phyloP scores from a whole-genome alignment of 345 rosid species.

The Euphorbia lathyris region DNA sequence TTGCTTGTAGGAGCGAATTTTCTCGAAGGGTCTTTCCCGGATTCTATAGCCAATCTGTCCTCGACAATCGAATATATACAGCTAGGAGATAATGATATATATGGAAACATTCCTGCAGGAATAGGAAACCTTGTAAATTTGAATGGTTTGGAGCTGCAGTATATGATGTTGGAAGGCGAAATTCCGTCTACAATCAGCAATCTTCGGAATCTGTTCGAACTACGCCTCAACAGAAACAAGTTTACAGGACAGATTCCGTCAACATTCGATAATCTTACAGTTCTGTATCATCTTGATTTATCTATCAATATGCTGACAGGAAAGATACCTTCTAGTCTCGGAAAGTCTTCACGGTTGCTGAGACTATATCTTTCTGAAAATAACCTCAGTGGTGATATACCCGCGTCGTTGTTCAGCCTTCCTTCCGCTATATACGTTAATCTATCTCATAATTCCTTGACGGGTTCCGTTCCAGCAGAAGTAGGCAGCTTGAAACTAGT shows the following conservation, averaged over 20 bases:
- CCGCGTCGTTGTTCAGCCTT: constrained; percentile 17
- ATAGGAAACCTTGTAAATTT: constrained; percentile 22
- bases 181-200: constrained; percentile 8
- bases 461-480: constrained; percentile 8
- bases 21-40: constrained; percentile 16
- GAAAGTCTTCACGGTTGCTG: constrained; percentile 9
- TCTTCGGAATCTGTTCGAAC: neutral
- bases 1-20: neutral
- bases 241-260: constrained; percentile 18
- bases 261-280: constrained; percentile 16
- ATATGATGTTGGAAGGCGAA: neutral
- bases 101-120: constrained; percentile 22
- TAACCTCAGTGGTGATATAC: constrained; percentile 23
- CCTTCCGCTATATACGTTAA: constrained; percentile 15
- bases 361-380: constrained; percentile 19
- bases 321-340: constrained; percentile 22
- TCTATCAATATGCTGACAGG: constrained; percentile 16
- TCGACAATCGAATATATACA: neutral
- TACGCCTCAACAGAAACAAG: constrained; percentile 6
- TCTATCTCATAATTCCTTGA: constrained; percentile 23
- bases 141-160: rapidly evolving
- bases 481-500: constrained; percentile 18
- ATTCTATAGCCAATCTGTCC: constrained; percentile 11
- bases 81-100: neutral
- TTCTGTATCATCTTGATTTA: constrained; percentile 1